These are phyloP conservation scores for Dillenia turbinata DNA, from an alignment of 164 flowering plant species.

Conservation along the genomic window DNA sequence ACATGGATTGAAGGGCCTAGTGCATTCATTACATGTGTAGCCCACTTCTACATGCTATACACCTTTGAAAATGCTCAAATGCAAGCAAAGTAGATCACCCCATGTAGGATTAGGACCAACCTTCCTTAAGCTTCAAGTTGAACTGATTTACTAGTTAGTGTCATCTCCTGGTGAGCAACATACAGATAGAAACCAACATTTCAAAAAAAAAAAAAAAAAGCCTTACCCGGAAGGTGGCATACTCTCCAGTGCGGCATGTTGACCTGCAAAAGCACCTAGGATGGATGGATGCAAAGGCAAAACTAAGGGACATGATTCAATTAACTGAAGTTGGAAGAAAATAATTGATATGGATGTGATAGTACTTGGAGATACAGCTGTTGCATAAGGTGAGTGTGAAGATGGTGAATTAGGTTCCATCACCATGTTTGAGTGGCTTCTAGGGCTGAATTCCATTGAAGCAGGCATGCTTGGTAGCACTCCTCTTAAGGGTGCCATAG, in stretches of 20 bases:
- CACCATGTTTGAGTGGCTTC: not conserved
- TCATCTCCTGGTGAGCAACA: constrained; percentile 1
- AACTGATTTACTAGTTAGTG: too few species aligned
- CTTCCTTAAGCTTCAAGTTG: too few species aligned
- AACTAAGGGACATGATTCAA: not conserved
- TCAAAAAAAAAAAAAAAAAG: not conserved
- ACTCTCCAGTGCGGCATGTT: constrained; percentile 8
- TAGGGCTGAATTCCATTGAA: constrained; percentile 10
- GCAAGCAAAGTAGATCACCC: too few species aligned
- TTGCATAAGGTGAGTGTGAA: constrained; percentile 12
- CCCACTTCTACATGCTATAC: too few species aligned
- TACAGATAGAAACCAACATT: not conserved
- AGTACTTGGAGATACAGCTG: constrained; percentile 19
- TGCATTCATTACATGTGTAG: too few species aligned
- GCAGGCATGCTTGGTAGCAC: constrained; percentile 16
- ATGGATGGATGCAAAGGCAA: constrained; percentile 12
- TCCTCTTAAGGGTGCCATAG: constrained; percentile 28
- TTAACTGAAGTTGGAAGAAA: not conserved
- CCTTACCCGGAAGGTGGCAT: constrained; percentile 23
- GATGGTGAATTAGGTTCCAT: too few species aligned
- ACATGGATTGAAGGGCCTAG: too few species aligned
- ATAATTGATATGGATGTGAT: not conserved
- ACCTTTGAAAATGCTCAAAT: too few species aligned
- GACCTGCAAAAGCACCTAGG: constrained; percentile 5
- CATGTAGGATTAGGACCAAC: too few species aligned